phyloP scores from a whole-genome alignment of 495 filamentous ascomycete genomes.

The Penicillium ucsense region DNA sequence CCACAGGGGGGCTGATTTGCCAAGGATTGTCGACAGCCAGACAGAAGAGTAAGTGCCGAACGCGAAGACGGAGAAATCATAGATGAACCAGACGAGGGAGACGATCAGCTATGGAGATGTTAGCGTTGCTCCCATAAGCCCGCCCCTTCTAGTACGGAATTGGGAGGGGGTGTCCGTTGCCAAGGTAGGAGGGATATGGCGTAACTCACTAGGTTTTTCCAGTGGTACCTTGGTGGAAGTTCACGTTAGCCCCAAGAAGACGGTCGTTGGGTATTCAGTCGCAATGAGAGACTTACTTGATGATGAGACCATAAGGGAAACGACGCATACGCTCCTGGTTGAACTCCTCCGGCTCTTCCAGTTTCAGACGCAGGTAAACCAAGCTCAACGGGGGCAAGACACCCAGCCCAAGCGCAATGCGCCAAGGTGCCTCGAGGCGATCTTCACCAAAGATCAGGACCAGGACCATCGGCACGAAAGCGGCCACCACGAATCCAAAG shows the following conservation, averaged over 20 bases:
- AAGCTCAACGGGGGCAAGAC: conserved; percentile 68
- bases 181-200: too few species aligned
- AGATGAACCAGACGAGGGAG: conserved; percentile 83
- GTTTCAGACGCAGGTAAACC: conserved; percentile 62
- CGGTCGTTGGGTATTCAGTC: too few species aligned
- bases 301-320: conserved; percentile 39
- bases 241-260: not conserved
- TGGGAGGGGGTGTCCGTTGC: too few species aligned
- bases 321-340: conserved; percentile 47
- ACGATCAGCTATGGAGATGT: conserved; percentile 37
- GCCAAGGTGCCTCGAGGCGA: conserved; percentile 67
- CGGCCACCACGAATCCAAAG: conserved; percentile 63
- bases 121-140: too few species aligned
- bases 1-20: conserved; percentile 47
- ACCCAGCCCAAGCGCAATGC: conserved; percentile 66
- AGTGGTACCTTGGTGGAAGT: conserved; percentile 33
- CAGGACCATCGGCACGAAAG: conserved; percentile 64
- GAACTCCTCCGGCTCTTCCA: conserved; percentile 79
- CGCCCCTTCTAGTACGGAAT: too few species aligned
- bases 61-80: conserved; percentile 74
- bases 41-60: conserved; percentile 70
- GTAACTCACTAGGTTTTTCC: conserved; percentile 24
- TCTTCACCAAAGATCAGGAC: conserved; percentile 57
- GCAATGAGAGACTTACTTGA: conserved; percentile 23
- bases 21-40: conserved; percentile 63